Base-by-base conservation (phyloP, 208 protist species). In the Acanthamoeba castellanii region DNA sequence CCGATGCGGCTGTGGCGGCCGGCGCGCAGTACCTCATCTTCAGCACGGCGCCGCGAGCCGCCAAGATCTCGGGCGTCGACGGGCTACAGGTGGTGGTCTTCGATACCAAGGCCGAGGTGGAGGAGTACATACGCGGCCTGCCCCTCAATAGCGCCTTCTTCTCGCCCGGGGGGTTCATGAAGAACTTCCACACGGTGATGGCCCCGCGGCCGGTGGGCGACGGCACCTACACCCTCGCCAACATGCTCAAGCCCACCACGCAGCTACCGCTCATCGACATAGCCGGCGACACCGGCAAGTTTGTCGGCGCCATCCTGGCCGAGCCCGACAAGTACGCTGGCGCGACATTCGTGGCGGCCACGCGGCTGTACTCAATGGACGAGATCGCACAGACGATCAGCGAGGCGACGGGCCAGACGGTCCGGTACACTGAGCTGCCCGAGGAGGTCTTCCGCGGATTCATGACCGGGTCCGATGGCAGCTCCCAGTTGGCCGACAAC, bases 61-160 rank as follows among this genome's bases (percentile, higher is more conserved):
- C 27, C 7, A 76, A 34, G n/a, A 30, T 34, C 7, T 76, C 68
- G 68, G 68, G 68, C 16, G n/a, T 18, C 68, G 11, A 37, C 7
- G 25, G 9, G 27, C 3, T 32, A 0, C 1, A 42, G 30, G 30
- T 76, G n/a, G 34, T 22, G 14, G 6, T 22, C n/a, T 76, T 76
- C 30, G 68, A 76, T 34, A 22, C n/a, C 34, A 76, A 76, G 68
- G 68, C n/a, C 30, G 68, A 76, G 68, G 68, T 76, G 68, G 68
- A 76, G 68, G 68, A 76, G 11, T 76, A 76, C 68, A 76, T 76
- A 0, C 68, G 68, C 25, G n/a, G 68, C 68, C 68, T 76, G 13
- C 68, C 68, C 18, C 18, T 76, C 68, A 76, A 76, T 18, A 76
- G 68, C 68, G 68, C 68, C 27, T 76, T 76, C 34, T 76, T 76